Conservation (phyloP, 2,329 filamentous ascomycete genomes). For the Hypoxylon sp. region DNA sequence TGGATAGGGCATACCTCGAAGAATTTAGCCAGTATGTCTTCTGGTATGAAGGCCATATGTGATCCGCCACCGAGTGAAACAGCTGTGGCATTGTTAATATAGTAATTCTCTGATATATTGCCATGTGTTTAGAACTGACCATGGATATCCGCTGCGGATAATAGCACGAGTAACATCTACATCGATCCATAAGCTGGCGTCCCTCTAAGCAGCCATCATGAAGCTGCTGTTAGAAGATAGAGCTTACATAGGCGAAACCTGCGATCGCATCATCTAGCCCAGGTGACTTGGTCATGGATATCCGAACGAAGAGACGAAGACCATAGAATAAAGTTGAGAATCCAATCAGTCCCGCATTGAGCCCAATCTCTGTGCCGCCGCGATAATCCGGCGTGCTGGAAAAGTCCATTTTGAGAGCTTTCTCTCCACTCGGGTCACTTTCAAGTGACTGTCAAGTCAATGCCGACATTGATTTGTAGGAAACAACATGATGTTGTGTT, state of each 20-base stretch:
- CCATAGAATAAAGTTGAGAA: slow-evolving; percentile 51
- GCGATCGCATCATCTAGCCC: slow-evolving; percentile 54
- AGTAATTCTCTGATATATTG: neutral
- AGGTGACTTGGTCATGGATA: slow-evolving; percentile 52
- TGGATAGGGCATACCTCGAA: slow-evolving; percentile 33
- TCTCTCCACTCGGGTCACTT: neutral
- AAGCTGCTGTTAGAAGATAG: neutral
- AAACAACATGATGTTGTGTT: slow-evolving; percentile 4
- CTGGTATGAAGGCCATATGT: slow-evolving; percentile 40
- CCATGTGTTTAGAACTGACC: slow-evolving; percentile 16
- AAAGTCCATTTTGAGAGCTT: slow-evolving; percentile 28
- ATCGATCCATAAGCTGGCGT: slow-evolving; percentile 14
- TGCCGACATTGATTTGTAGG: slow-evolving; percentile 1
- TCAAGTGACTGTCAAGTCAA: slow-evolving; percentile 10
- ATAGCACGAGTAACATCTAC: slow-evolving; percentile 41
- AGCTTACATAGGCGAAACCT: slow-evolving; percentile 48
- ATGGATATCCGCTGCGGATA: slow-evolving; percentile 46
- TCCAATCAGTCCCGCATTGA: slow-evolving; percentile 61
- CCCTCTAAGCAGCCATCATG: neutral
- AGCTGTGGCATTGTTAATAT: slow-evolving; percentile 25
- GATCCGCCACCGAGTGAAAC: slow-evolving; percentile 48
- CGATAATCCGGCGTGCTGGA: slow-evolving; percentile 31
- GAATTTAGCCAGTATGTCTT: slow-evolving; percentile 37
- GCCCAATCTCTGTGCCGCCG: slow-evolving; percentile 61
- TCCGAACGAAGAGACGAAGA: slow-evolving; percentile 51